Evolutionary conservation across 176 grass and related monocot species (phyloP), one percentile per base, ranked within the genome.

Genomic region (Sorghum bicolor): DNA sequence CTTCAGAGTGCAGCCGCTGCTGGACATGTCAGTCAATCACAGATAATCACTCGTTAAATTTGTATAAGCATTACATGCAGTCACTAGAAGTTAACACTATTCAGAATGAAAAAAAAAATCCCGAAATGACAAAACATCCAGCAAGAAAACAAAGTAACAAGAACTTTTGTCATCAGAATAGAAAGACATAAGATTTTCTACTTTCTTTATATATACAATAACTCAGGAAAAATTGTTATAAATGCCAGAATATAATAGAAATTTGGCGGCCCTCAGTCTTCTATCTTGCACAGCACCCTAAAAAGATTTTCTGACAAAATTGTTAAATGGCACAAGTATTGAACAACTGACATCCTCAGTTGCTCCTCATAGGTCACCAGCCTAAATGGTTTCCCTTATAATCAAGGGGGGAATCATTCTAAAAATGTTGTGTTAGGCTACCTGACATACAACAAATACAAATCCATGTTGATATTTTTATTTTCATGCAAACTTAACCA

Each of bases 21-120:
- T 68, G 44, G 22, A 68, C 45, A 33, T 86, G 58, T 41, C 41
- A 86, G 41, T 53, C 39, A 66, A 41, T 74, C 53, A 66, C 67
- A 67, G 37, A 60, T 80, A 19, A 74, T 40, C 16, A 41, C 17
- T 67, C 17, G 5, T 15, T 73, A 17, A 66, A 26, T 34, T 86
- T 26, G 40, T 39, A 39, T 39, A 73, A 37, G 10, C 22, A 22
- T 72, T 32, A 28, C 7, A 47, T 19, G 13, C 6, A 15, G 66
- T 33, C 15, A 11, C 8, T 22, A 75, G 4, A 75, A 33, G 16
- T 6, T 72, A 60, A 28, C 13, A 0, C 5, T 37, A 37, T 37
- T 37, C 30, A 30, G 7, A 3, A 39, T 39, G 38, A 39, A 38
- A 38, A 39, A 38, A 38, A 63, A 65, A 65, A 14, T 47, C 7